phyloP scores from a whole-genome alignment of 352 stramenopile species.

The Globisporangium uncinulatum region DNA sequence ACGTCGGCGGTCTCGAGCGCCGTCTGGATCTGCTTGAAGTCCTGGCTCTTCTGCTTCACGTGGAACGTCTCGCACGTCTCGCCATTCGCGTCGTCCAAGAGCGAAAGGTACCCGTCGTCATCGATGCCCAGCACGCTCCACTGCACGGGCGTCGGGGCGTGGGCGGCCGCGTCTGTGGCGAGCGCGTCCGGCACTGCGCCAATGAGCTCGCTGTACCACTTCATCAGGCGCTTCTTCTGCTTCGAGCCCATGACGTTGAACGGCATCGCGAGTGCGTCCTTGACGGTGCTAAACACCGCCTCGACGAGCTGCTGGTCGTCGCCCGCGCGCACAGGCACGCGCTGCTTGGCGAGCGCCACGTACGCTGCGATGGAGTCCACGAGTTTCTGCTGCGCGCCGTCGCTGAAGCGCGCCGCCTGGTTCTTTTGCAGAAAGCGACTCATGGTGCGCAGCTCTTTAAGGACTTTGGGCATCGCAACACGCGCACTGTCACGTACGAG shows the following conservation, averaged over 20 bases:
- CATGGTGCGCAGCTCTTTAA: constrained; percentile 71
- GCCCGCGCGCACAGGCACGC: constrained; percentile 8
- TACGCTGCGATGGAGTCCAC: constrained; percentile 67
- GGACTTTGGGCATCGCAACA: constrained; percentile 32
- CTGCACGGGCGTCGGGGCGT: constrained; percentile 16
- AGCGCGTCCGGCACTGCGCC: constrained; percentile 37
- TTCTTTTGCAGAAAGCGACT: constrained; percentile 76
- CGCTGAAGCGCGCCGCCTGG: constrained; percentile 70
- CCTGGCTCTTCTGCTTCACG: constrained; percentile 54
- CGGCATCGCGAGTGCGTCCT: constrained; percentile 78
- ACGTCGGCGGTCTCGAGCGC: constrained; percentile 53
- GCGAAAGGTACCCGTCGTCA: constrained; percentile 65
- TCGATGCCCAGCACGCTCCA: constrained; percentile 75
- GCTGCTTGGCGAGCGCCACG: constrained; percentile 54
- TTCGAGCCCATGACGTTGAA: constrained; percentile 79
- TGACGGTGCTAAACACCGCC: constrained; percentile 59
- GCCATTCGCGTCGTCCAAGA: constrained; percentile 59
- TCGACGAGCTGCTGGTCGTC: constrained; percentile 43
- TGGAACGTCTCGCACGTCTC: constrained; percentile 67
- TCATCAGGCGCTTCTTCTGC: constrained; percentile 77
- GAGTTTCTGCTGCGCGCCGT: constrained; percentile 75
- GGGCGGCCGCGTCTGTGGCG: constrained; percentile 14
- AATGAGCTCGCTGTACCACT: constrained; percentile 85
- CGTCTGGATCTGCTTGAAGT: constrained; percentile 71
- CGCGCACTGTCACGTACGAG: constrained; percentile 20